These are phyloP conservation scores for Lipomyces lipofer DNA, from an alignment of 805 yeast species.

Conservation along the genomic window DNA sequence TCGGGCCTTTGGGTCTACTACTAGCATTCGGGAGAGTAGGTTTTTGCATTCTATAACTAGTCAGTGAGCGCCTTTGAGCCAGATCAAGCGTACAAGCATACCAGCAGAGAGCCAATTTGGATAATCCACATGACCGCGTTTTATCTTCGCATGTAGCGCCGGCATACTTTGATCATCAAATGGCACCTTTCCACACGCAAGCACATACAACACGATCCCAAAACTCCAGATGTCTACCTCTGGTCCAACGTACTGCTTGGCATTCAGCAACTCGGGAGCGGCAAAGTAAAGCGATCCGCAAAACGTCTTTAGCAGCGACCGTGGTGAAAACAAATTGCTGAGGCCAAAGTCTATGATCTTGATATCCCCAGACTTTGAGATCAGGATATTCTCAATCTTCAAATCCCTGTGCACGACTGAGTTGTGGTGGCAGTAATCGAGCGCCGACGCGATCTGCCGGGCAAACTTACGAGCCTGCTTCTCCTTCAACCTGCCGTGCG, in stretches of 20 bases:
- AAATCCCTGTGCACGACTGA: conserved; percentile 96
- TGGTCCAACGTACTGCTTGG: conserved; percentile 91
- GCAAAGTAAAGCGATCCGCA: conserved; percentile 98
- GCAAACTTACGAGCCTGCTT: conserved; percentile 93
- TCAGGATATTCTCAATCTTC: conserved; percentile 94
- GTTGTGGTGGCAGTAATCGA: conserved; percentile 90
- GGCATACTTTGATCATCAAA: conserved; percentile 94
- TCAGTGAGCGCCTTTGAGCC: too few relatives aligned
- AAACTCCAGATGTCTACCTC: conserved; percentile 99
- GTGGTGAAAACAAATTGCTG: conserved; percentile 77
- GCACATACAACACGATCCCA: conserved; percentile 92
- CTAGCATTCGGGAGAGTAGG: conserved; percentile 81
- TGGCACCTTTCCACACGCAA: conserved; percentile 97
- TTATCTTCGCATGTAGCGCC: conserved; percentile 89
- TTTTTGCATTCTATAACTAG: conserved; percentile 58
- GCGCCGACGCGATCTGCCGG: conserved; percentile 88
- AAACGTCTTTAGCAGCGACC: conserved; percentile 77
- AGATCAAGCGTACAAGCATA: too few relatives aligned
- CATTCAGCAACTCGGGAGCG: conserved; percentile 93
- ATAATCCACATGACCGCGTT: conserved; percentile 87
- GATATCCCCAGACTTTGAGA: conserved; percentile 88
- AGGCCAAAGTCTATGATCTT: conserved; percentile 96
- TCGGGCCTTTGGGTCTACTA: conserved; percentile 81
- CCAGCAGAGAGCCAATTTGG: conserved; percentile 75
- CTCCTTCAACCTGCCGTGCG: conserved; percentile 93